phyloP scores from a whole-genome alignment of 805 yeast species.

The Saccharomycopsis fodiens region DNA sequence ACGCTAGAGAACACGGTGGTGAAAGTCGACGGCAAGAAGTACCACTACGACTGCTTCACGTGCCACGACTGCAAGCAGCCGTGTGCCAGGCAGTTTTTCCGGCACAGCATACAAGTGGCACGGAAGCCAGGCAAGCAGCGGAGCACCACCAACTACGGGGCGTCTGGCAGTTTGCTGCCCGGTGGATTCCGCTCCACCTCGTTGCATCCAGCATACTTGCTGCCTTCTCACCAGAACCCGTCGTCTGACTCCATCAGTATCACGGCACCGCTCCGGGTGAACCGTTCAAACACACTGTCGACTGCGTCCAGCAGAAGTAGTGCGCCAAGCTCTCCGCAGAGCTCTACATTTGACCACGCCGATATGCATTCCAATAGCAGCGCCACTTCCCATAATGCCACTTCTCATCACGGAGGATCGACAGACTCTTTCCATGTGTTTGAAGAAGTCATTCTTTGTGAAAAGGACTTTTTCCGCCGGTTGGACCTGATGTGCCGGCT shows the following conservation, averaged over 20 bases:
- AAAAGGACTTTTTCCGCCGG: conserved; percentile 82
- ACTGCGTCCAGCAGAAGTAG: neutral
- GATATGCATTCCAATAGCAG: neutral
- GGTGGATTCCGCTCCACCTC: too few relatives aligned
- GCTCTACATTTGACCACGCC: conserved; percentile 8
- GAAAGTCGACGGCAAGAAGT: conserved; percentile 70
- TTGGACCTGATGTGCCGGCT: conserved; percentile 74
- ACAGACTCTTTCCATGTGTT: neutral
- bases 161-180: too few relatives aligned
- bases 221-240: too few relatives aligned
- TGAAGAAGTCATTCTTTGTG: conserved; percentile 57
- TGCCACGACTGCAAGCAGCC: conserved; percentile 78
- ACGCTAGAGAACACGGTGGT: conserved; percentile 65
- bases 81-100: conserved; percentile 87
- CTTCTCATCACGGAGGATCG: neutral
- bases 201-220: too few relatives aligned
- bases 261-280: conserved; percentile 9
- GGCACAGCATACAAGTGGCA: conserved; percentile 42
- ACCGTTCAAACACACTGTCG: neutral
- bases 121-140: neutral
- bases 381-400: neutral
- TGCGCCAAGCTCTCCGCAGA: conserved; percentile 7
- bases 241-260: conserved; percentile 7
- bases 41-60: conserved; percentile 79
- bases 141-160: too few relatives aligned